Percentiles rank a stretch among this genome's conserved stretches.
phyloP scores from a whole-genome alignment of 1,139 yeast genomes.

The Hyphopichia wangnamkhiaoensis region DNA sequence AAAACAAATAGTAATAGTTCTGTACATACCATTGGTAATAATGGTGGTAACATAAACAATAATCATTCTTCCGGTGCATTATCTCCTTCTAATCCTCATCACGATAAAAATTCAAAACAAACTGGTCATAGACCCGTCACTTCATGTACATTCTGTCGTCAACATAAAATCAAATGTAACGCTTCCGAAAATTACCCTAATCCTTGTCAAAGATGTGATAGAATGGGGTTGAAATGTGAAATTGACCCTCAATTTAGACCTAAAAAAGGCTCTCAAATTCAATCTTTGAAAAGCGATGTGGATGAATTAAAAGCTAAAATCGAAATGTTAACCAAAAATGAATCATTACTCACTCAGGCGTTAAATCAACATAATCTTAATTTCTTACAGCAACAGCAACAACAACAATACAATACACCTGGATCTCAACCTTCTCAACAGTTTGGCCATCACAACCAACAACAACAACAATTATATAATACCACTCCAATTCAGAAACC shows the following conservation, averaged over 20 bases:
- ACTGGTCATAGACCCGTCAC: constrained; percentile 80
- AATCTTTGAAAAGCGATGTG: constrained; percentile 78
- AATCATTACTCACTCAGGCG: constrained; percentile 64
- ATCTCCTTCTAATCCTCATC: not conserved
- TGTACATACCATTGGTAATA: not conserved
- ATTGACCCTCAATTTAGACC: constrained; percentile 93
- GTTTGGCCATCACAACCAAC: constrained; percentile 6
- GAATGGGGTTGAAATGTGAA: constrained; percentile 79
- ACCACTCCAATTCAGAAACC: constrained; percentile 11
- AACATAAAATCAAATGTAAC: constrained; percentile 90
- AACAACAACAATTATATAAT: constrained; percentile 11
- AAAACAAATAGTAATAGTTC: not conserved
- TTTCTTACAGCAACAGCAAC: constrained; percentile 25
- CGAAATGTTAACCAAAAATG: constrained; percentile 72
- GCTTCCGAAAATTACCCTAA: constrained; percentile 82
- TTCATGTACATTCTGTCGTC: constrained; percentile 92
- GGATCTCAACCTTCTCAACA: not conserved
- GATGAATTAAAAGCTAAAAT: constrained; percentile 79
- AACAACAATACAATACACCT: constrained; percentile 6
- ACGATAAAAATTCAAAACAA: constrained; percentile 24
- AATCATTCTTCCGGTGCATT: not conserved
- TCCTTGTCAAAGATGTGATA: constrained; percentile 80
- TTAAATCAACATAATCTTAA: constrained; percentile 47
- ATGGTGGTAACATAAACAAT: not conserved
- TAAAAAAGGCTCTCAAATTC: constrained; percentile 88